Evolutionary conservation across 805 yeast genomes (phyloP).

Genomic region (Kregervanrija pseudodelftensis): DNA sequence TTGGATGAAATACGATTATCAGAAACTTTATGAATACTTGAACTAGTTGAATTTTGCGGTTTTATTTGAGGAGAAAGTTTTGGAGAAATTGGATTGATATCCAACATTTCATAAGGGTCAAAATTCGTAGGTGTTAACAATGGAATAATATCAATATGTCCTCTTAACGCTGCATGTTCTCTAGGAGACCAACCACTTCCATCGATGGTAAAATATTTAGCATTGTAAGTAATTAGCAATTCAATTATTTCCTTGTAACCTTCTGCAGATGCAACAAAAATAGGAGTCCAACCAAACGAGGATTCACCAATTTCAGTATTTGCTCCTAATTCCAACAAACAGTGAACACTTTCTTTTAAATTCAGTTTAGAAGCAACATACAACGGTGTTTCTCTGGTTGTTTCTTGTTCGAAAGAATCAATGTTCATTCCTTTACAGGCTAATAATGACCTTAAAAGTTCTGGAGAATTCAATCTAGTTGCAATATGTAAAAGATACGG

Average conservation of each 20-base stretch:
- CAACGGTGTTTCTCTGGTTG: conserved; percentile 71
- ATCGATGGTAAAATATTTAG: conserved; percentile 53
- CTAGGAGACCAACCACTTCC: conserved; percentile 95
- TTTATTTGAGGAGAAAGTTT: conserved; percentile 27
- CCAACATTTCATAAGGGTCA: conserved; percentile 25
- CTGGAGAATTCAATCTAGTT: conserved; percentile 55
- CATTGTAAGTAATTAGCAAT: conserved; percentile 45
- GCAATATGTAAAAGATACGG: conserved; percentile 61
- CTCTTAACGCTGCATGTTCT: conserved; percentile 91
- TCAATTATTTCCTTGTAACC: conserved; percentile 57
- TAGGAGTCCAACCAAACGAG: conserved; percentile 90
- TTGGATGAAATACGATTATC: conserved; percentile 9
- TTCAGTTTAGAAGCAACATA: conserved; percentile 71
- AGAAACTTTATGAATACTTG: conserved; percentile 20
- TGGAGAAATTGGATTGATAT: conserved; percentile 15
- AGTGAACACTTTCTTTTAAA: conserved; percentile 43
- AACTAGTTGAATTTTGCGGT: conserved; percentile 18
- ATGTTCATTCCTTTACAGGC: conserved; percentile 53
- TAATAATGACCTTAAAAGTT: conserved; percentile 47
- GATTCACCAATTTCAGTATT: conserved; percentile 68
- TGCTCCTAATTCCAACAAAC: conserved; percentile 53
- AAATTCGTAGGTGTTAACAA: conserved; percentile 46
- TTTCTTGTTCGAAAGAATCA: conserved; percentile 47
- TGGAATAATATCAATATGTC: conserved; percentile 68
- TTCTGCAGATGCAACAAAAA: conserved; percentile 84